Evolutionary conservation across 73 alveolate genomes (phyloP).

Genomic region (Tetrahymena thermophila): DNA sequence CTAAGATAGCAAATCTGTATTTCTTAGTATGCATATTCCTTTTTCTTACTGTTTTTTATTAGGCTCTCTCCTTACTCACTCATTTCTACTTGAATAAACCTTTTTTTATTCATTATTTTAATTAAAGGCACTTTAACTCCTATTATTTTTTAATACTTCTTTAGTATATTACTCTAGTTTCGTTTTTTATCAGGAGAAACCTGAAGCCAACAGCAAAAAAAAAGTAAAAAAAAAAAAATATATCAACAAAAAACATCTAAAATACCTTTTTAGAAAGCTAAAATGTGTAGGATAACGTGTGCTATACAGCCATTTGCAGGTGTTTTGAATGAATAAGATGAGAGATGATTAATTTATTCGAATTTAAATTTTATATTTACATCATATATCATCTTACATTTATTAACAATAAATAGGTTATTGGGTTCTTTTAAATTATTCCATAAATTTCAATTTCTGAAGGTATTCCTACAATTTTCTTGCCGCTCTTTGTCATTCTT

Average conservation of each 20-base stretch:
- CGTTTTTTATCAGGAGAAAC: constrained; percentile 2
- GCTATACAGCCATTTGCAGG: background rate
- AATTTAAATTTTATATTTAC: background rate
- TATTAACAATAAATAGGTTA: background rate
- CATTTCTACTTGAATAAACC: constrained; percentile 35
- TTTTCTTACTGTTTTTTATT: background rate
- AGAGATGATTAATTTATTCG: background rate
- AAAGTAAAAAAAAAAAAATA: background rate
- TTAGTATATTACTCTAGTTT: background rate
- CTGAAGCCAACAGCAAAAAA: background rate
- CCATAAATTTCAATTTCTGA: constrained; percentile 77
- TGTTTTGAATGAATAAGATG: background rate
- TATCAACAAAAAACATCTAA: background rate
- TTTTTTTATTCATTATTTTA: background rate
- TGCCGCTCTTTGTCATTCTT: constrained; percentile 82
- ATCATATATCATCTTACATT: background rate
- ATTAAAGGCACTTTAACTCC: background rate
- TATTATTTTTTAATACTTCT: background rate
- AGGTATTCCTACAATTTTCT: constrained; percentile 72
- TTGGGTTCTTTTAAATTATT: constrained; percentile 48
- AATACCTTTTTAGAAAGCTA: background rate
- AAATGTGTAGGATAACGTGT: background rate
- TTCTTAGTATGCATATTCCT: constrained; percentile 47
- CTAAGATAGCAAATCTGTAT: constrained; percentile 86
- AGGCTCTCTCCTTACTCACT: background rate